Percentiles rank a stretch among this genome's conserved stretches.
Conservation (phyloP, 352 stramenopile species). For the Globisporangium splendens region DNA sequence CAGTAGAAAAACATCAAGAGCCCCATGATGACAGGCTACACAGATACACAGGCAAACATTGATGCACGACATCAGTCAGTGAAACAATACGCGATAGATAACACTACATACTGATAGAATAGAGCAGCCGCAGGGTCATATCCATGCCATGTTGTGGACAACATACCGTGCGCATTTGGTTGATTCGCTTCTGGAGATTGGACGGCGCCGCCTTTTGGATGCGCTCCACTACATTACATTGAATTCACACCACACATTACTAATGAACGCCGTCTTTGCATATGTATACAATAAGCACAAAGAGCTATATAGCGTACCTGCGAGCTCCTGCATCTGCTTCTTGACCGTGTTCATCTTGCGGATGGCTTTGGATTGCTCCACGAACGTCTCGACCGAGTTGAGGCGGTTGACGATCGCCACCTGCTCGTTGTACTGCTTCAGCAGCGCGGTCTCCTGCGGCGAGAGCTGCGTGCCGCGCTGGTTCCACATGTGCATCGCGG, state of each 20-base stretch:
- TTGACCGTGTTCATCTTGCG: slow-evolving; percentile 85
- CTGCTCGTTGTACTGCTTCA: slow-evolving; percentile 74
- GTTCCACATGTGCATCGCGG: slow-evolving; percentile 53
- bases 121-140: not conserved
- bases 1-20: slow-evolving; percentile 66
- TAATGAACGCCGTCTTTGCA: too few relatives aligned
- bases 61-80: slow-evolving; percentile 1
- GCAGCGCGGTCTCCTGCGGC: slow-evolving; percentile 45
- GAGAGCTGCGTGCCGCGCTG: slow-evolving; percentile 47
- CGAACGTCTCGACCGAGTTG: slow-evolving; percentile 87
- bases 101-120: not conserved
- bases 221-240: slow-evolving; percentile 46
- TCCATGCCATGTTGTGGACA: not conserved
- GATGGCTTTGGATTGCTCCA: slow-evolving; percentile 84
- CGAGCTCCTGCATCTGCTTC: slow-evolving; percentile 81
- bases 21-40: slow-evolving; percentile 54
- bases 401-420: slow-evolving; percentile 76
- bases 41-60: slow-evolving; percentile 2
- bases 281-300: too few relatives aligned
- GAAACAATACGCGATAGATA: not conserved
- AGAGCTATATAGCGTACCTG: slow-evolving; percentile 27
- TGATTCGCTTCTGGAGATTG: slow-evolving; percentile 68
- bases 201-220: slow-evolving; percentile 64
- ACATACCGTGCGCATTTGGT: slow-evolving; percentile 68
- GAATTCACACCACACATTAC: too few relatives aligned